Evolutionary conservation across 2,329 filamentous ascomycete species (phyloP).

Genomic region (Alternaria viburni): DNA sequence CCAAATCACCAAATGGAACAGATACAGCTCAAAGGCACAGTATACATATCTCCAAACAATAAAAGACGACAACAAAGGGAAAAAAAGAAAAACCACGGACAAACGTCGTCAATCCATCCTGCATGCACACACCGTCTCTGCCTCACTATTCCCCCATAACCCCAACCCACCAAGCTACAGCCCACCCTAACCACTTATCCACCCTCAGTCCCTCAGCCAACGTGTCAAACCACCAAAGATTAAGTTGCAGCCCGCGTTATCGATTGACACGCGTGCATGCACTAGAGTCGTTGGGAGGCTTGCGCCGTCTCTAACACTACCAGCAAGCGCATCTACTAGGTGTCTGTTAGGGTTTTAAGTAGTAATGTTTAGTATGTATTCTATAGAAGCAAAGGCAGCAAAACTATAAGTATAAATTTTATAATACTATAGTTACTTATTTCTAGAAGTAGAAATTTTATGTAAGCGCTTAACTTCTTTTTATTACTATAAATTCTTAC

Average conservation of each 20-base stretch:
- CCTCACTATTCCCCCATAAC: neutral
- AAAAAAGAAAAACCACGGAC: neutral
- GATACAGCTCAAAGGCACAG: neutral
- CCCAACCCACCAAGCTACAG: neutral
- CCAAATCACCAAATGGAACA: neutral
- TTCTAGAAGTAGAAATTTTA: too few relatives aligned
- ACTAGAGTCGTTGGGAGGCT: neutral
- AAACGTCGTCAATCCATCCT: neutral
- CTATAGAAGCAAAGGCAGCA: too few relatives aligned
- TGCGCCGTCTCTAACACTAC: neutral
- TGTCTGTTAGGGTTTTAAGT: too few relatives aligned
- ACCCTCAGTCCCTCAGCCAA: neutral
- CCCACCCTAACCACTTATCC: neutral
- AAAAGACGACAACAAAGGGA: neutral
- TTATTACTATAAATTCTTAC: too few relatives aligned
- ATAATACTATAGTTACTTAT: too few relatives aligned
- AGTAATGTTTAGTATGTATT: too few relatives aligned
- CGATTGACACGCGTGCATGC: slow-evolving; percentile 1
- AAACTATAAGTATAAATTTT: too few relatives aligned
- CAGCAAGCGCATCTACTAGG: neutral
- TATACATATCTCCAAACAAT: neutral
- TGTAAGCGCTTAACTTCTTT: too few relatives aligned
- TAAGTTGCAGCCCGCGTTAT: neutral
- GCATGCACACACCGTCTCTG: neutral
- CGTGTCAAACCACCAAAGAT: neutral